These are phyloP conservation scores for Pestalotiopsis sp. DNA, from an alignment of 2,329 filamentous ascomycete species.

Conservation along the genomic window DNA sequence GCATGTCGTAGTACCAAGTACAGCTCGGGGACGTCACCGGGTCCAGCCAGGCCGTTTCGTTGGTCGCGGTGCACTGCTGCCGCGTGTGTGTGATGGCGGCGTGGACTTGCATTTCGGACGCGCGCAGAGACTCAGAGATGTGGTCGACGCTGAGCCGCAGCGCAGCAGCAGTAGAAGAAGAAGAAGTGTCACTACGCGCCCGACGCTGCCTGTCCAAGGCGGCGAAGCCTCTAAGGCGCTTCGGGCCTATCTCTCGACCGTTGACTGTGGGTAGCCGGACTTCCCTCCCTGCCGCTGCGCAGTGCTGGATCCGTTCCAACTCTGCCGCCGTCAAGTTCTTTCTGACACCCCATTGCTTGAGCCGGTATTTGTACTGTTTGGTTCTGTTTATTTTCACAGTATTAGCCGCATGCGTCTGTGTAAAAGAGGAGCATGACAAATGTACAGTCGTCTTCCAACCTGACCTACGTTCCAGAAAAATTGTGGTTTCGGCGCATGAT, in stretches of 20 bases:
- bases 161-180: background rate
- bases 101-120: background rate
- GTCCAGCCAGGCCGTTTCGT: background rate
- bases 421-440: too few species aligned
- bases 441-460: too few species aligned
- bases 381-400: constrained; percentile 34
- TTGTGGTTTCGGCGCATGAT: constrained; percentile 48
- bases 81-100: background rate
- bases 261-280: background rate
- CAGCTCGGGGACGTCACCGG: background rate
- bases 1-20: background rate
- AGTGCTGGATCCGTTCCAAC: background rate
- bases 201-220: background rate
- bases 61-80: background rate
- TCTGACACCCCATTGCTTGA: constrained; percentile 56
- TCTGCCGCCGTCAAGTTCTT: constrained; percentile 38
- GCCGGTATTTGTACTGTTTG: constrained; percentile 59
- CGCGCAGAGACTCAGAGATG: background rate
- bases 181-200: too few species aligned
- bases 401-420: constrained; percentile 9
- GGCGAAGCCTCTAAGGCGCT: background rate
- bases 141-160: background rate
- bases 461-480: constrained; percentile 51
- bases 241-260: background rate
- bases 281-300: background rate